Conservation (phyloP, 352 stramenopile species). For the Phytophthora idaei region DNA sequence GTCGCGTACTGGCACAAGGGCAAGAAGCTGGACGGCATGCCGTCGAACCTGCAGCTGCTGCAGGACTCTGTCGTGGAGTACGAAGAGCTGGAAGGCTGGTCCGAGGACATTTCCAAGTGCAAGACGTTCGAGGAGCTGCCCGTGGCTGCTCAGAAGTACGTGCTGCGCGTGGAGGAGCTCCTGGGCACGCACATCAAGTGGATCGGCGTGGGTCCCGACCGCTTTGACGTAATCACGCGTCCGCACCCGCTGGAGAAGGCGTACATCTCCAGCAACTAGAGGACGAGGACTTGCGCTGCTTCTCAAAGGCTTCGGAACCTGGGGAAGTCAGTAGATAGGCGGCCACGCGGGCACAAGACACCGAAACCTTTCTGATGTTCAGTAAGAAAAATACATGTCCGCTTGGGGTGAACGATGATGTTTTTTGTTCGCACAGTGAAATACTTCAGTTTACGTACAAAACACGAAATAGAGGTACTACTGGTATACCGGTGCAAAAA, state of each 20-base stretch:
- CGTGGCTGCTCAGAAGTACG: constrained; percentile 94
- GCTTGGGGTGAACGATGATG: not conserved
- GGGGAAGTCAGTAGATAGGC: not conserved
- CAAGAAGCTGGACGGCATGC: constrained; percentile 95
- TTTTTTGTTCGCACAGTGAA: too few relatives aligned
- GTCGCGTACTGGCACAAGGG: constrained; percentile 96
- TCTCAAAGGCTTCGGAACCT: constrained; percentile 14
- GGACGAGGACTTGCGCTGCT: constrained; percentile 6
- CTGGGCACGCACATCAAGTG: constrained; percentile 97
- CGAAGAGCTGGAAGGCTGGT: constrained; percentile 94
- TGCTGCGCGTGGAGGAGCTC: constrained; percentile 97
- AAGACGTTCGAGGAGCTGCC: constrained; percentile 97
- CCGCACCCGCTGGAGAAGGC: constrained; percentile 78
- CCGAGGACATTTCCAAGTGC: constrained; percentile 96
- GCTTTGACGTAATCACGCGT: constrained; percentile 94
- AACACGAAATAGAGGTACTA: not conserved
- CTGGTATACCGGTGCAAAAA: not conserved
- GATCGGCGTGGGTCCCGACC: constrained; percentile 97
- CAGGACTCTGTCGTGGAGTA: constrained; percentile 96
- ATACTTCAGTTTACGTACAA: constrained; percentile 11
- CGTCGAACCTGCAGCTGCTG: constrained; percentile 93
- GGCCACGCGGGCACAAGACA: not conserved
- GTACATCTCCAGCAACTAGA: constrained; percentile 39
- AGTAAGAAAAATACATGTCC: not conserved
- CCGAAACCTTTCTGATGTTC: too few relatives aligned